These are phyloP conservation scores for Lactarius pseudohatsudake DNA, from an alignment of 768 basidiomycete species.

Conservation along the genomic window DNA sequence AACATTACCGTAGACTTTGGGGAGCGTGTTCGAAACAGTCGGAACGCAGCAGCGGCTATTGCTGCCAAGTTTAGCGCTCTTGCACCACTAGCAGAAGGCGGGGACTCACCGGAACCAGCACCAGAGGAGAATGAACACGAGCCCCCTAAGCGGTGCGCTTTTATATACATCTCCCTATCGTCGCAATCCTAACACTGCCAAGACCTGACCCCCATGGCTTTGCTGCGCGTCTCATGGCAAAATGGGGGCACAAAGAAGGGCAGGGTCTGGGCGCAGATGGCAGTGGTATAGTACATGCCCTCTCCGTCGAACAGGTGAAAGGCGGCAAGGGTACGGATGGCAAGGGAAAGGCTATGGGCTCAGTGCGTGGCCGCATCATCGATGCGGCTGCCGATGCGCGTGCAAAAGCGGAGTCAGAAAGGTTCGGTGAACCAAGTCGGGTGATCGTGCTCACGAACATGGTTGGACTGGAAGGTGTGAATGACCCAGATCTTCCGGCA, in stretches of 20 bases:
- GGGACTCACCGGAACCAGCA: constrained; percentile 34
- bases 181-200: neutral
- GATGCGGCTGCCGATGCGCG: constrained; percentile 87
- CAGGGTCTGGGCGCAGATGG: constrained; percentile 87
- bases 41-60: constrained; percentile 76
- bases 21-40: constrained; percentile 51
- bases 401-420: constrained; percentile 69
- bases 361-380: constrained; percentile 85
- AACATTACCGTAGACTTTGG: constrained; percentile 43
- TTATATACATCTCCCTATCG: constrained; percentile 19
- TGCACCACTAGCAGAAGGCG: constrained; percentile 37
- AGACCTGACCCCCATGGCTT: constrained; percentile 70
- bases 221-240: constrained; percentile 88
- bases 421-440: constrained; percentile 88
- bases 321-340: constrained; percentile 40
- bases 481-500: constrained; percentile 79
- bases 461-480: constrained; percentile 79
- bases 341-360: constrained; percentile 45
- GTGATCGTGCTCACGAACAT: constrained; percentile 89
- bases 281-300: constrained; percentile 84
- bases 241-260: constrained; percentile 95
- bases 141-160: constrained; percentile 30
- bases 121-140: constrained; percentile 38
- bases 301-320: constrained; percentile 72
- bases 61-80: constrained; percentile 72